phyloP scores from a whole-genome alignment of 1,284 basidiomycete species.

The Melampsora americana region DNA sequence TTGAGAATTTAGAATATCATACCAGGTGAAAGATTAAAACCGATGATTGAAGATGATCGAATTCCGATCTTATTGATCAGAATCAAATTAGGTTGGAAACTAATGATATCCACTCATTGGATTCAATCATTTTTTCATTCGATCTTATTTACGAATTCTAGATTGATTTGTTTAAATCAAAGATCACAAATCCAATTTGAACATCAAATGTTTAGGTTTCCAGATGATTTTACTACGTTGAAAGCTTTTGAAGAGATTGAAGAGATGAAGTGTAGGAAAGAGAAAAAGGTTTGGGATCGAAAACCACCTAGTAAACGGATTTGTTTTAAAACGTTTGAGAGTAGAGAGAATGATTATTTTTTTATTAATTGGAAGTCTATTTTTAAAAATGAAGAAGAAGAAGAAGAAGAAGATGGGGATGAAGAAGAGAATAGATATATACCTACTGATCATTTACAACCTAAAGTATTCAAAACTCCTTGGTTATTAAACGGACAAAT shows the following conservation, averaged over 20 bases:
- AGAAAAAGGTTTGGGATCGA: constrained; percentile 66
- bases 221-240: constrained; percentile 71
- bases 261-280: constrained; percentile 56
- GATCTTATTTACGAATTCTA: constrained; percentile 71
- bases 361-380: constrained; percentile 34
- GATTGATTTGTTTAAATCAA: constrained; percentile 68
- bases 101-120: constrained; percentile 81
- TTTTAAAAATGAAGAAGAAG: background rate
- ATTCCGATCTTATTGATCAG: constrained; percentile 78
- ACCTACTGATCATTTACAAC: too few species aligned
- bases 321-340: constrained; percentile 63
- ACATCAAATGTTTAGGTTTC: constrained; percentile 69
- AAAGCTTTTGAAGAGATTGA: constrained; percentile 51
- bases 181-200: constrained; percentile 65
- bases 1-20: constrained; percentile 54
- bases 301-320: constrained; percentile 79
- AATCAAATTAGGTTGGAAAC: constrained; percentile 65
- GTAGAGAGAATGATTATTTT: constrained; percentile 58
- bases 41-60: constrained; percentile 70
- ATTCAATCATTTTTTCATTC: constrained; percentile 79
- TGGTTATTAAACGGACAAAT: too few species aligned
- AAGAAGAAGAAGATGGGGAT: background rate
- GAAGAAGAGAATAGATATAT: too few species aligned
- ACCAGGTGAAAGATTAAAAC: constrained; percentile 68
- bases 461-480: too few species aligned